Conservation (phyloP, 139 green algal genomes). For the Choricystis sp. region DNA sequence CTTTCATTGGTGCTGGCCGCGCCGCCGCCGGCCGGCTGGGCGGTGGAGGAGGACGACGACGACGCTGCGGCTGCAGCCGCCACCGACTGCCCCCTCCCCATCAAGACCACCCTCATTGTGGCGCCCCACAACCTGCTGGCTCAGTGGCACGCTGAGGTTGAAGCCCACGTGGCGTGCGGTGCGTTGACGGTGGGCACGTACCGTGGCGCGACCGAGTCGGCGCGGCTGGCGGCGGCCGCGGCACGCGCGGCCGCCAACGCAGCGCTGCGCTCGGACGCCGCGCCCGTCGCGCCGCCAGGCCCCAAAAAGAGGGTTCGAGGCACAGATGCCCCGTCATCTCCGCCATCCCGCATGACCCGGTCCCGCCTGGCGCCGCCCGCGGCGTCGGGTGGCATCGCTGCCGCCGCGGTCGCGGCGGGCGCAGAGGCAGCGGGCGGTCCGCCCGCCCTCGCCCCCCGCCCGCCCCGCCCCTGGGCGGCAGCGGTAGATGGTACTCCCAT, state of each 20-base stretch:
- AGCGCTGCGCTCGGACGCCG: not conserved
- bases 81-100: constrained; percentile 14
- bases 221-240: not conserved
- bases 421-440: not conserved
- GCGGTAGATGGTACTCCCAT: constrained; percentile 2
- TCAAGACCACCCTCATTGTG: constrained; percentile 37
- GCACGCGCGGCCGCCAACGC: not conserved
- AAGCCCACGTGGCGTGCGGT: constrained; percentile 18
- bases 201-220: not conserved
- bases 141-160: constrained; percentile 33
- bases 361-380: no score
- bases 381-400: no score
- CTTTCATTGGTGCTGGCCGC: constrained; percentile 34
- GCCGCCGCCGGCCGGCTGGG: constrained; percentile 18
- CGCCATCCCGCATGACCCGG: no score
- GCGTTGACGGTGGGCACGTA: constrained; percentile 18
- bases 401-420: not conserved
- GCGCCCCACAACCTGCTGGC: constrained; percentile 24
- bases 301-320: no score
- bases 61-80: not conserved
- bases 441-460: no score
- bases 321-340: no score
- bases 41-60: constrained; percentile 6
- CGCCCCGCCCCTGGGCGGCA: no score
- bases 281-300: no score